Base-by-base conservation (phyloP, 2,329 filamentous ascomycete species). In the Nemania bipapillata region DNA sequence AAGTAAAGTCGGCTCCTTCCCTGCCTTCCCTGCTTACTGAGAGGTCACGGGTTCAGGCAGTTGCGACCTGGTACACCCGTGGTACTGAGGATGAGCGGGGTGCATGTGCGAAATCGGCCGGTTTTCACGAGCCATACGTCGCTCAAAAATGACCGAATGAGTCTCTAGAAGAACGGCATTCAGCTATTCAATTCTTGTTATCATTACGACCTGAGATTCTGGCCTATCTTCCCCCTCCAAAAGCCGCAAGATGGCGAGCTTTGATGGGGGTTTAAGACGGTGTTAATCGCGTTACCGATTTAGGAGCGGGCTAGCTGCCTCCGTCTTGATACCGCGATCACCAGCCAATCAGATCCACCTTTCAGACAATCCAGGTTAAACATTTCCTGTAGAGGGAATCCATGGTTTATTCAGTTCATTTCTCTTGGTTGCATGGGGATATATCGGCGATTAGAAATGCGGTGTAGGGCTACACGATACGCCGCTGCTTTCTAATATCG, bases 301-400 rank as follows among this genome's bases (percentile, higher is more conserved):
- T 63, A 40, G 60, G 65, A 54, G 50, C 68, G 68, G 68, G 53
- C 47, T 28, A 50, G 55, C n/a, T 62, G 61, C 65, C 61, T 59
- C 68, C 68, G 68, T 55, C 24, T 40, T 32, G 56, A 58, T 56
- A 49, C 15, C n/a, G 22, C 12, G 20, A 35, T 24, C 1, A 11
- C 9, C 32, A 9, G 17, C 67, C 67, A 69, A 69, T 66, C 15
- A 63, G 20, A 49, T 17, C 5, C 24, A 22, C 6, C 2, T 1
- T 7, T 47, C 17, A 50, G 15, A 28, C 50, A 28, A 2, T 17
- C 17, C 20, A 30, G 28, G 15, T 54, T 50, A 22, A 17, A n/a
- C 17, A 6, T 6, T 3, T 45, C 4, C 40, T 45, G 40, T 20
- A 20, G 17, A n/a, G 17, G 8, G 2, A 45, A 45, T 45, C 17